phyloP scores from a whole-genome alignment of 768 basidiomycete genomes.

The Psilocybe subaeruginosa region DNA sequence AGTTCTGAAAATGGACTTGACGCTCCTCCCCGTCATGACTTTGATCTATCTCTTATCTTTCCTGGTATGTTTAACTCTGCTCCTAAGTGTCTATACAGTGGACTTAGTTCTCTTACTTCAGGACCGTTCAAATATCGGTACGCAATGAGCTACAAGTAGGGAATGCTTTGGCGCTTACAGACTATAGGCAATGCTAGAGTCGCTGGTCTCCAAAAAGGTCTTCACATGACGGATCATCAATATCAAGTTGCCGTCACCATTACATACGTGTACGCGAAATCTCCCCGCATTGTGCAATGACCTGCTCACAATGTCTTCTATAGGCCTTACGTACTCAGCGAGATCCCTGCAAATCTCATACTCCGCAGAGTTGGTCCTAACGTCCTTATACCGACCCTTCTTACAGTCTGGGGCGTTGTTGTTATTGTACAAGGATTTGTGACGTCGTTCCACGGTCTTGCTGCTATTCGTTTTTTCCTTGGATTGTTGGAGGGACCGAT shows the following conservation, averaged over 20 bases:
- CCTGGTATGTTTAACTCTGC: constrained; percentile 25
- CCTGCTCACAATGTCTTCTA: neutral
- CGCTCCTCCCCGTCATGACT: constrained; percentile 36
- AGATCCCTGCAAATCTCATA: constrained; percentile 51
- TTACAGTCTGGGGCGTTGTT: constrained; percentile 53
- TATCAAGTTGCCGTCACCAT: constrained; percentile 39
- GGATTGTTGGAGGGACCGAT: constrained; percentile 52
- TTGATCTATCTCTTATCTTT: constrained; percentile 41
- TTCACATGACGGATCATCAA: constrained; percentile 39
- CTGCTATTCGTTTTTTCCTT: constrained; percentile 51
- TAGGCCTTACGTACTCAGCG: constrained; percentile 46
- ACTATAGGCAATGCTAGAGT: constrained; percentile 46
- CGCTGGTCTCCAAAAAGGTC: constrained; percentile 47
- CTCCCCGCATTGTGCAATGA: neutral
- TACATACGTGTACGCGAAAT: constrained; percentile 27
- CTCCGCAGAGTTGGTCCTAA: constrained; percentile 48
- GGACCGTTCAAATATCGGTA: constrained; percentile 39
- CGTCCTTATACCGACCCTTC: constrained; percentile 48
- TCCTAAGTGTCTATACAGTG: neutral
- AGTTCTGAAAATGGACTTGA: constrained; percentile 31
- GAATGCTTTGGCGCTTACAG: constrained; percentile 28
- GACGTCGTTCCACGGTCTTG: constrained; percentile 43
- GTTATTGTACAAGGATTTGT: constrained; percentile 52
- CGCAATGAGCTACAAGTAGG: constrained; percentile 7
- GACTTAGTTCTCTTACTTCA: constrained; percentile 2